phyloP scores from a whole-genome alignment of 805 yeast genomes.

The Hanseniaspora vineae region DNA sequence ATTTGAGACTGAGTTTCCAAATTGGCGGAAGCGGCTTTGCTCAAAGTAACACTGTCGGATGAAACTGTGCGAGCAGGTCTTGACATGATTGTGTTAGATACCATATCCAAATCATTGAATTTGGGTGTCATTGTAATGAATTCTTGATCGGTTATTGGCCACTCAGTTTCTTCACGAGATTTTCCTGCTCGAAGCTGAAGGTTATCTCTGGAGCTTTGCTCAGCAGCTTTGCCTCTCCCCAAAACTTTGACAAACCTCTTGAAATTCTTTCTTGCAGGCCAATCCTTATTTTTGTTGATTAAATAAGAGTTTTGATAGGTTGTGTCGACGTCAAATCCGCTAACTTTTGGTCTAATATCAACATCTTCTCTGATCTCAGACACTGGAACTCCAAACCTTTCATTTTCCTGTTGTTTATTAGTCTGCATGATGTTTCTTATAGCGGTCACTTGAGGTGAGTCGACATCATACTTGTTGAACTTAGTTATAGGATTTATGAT shows the following conservation, averaged over 20 bases:
- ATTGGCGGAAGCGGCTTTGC: not conserved
- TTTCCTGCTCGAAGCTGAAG: not conserved
- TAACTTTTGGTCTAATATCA: not conserved
- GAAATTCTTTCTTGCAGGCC: conserved; percentile 24
- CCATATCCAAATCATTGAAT: not conserved
- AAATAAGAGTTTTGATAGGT: not conserved
- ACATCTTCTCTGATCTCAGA: not conserved
- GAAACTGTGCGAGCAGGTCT: too few species aligned
- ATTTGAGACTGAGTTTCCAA: not conserved
- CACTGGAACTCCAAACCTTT: not conserved
- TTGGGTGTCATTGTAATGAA: not conserved
- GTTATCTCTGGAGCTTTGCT: too few species aligned
- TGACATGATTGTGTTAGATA: not conserved
- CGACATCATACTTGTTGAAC: not conserved
- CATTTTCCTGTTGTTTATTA: not conserved
- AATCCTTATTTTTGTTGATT: not conserved
- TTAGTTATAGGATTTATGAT: not conserved
- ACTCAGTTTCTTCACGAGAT: not conserved
- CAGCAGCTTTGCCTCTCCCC: too few species aligned
- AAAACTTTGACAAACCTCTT: conserved; percentile 25
- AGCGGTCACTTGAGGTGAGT: not conserved
- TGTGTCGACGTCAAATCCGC: not conserved
- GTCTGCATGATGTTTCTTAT: not conserved
- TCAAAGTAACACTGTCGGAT: too few species aligned
- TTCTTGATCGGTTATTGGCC: not conserved